phyloP scores from a whole-genome alignment of 495 filamentous ascomycete species.

The Penicillium riverlandense region DNA sequence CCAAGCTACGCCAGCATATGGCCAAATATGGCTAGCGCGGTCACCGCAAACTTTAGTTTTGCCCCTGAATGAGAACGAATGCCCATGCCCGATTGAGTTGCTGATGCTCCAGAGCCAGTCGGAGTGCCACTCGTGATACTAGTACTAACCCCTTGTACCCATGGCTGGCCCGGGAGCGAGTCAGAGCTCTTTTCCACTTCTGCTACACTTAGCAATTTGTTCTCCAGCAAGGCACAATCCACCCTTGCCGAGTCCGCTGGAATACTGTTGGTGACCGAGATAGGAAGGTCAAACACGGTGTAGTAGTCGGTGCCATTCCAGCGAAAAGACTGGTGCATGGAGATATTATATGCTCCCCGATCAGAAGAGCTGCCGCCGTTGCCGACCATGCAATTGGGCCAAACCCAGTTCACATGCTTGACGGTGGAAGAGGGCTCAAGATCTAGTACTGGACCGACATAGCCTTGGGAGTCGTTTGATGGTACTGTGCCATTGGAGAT shows the following conservation, averaged over 20 bases:
- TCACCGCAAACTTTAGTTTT: constrained; percentile 1
- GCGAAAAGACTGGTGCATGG: constrained; percentile 60
- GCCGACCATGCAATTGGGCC: constrained; percentile 59
- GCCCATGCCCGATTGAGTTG: constrained; percentile 1
- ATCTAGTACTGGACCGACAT: constrained; percentile 52
- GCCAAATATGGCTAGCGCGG: constrained; percentile 1
- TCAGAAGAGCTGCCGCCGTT: constrained; percentile 33
- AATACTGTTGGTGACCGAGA: constrained; percentile 60
- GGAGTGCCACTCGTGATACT: background rate
- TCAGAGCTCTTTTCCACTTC: constrained; percentile 11
- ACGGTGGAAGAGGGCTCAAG: constrained; percentile 58
- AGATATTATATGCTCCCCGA: constrained; percentile 47
- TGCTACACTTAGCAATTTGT: constrained; percentile 6
- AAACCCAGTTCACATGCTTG: constrained; percentile 62
- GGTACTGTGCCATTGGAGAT: constrained; percentile 55
- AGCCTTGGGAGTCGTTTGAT: constrained; percentile 40
- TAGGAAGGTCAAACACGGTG: constrained; percentile 62
- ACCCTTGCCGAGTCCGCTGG: constrained; percentile 8
- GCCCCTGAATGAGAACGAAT: background rate
- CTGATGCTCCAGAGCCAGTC: constrained; percentile 1
- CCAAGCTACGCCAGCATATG: background rate
- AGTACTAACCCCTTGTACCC: background rate
- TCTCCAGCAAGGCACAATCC: constrained; percentile 12
- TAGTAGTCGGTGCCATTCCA: constrained; percentile 55
- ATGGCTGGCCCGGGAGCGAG: constrained; percentile 13